Evolutionary conservation across 2,329 filamentous ascomycete species (phyloP).

Genomic region (Pezicula radicicola): DNA sequence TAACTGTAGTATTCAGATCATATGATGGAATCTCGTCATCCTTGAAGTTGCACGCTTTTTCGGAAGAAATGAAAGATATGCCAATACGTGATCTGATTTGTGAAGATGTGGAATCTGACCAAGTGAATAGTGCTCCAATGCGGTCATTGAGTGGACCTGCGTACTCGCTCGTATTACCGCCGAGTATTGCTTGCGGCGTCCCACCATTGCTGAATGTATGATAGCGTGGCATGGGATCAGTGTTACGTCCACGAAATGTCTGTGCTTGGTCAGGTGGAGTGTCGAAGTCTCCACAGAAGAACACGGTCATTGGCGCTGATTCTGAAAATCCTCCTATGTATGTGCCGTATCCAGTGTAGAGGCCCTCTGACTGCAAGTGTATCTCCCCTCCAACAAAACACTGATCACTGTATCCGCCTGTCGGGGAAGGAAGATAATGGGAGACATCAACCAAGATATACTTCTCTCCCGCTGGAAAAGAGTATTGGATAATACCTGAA

Average conservation of each 20-base stretch:
- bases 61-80: slow-evolving; percentile 8
- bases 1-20: slow-evolving; percentile 32
- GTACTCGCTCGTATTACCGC: slow-evolving; percentile 1
- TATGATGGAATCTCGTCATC: slow-evolving; percentile 35
- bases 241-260: slow-evolving; percentile 40
- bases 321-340: slow-evolving; percentile 39
- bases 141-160: slow-evolving; percentile 36
- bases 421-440: slow-evolving; percentile 40
- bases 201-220: slow-evolving; percentile 15
- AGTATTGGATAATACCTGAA: slow-evolving; percentile 49
- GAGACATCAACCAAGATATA: slow-evolving; percentile 45
- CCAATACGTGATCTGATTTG: slow-evolving; percentile 37
- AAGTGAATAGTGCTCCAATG: slow-evolving; percentile 48
- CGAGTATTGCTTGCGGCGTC: slow-evolving; percentile 5
- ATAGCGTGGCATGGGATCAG: slow-evolving; percentile 28
- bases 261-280: slow-evolving; percentile 34
- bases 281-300: slow-evolving; percentile 60
- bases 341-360: slow-evolving; percentile 43
- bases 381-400: slow-evolving; percentile 42
- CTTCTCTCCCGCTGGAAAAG: slow-evolving; percentile 36
- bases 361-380: slow-evolving; percentile 32
- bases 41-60: slow-evolving; percentile 15
- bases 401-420: slow-evolving; percentile 40
- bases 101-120: slow-evolving; percentile 28
- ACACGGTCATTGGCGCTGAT: slow-evolving; percentile 40